Evolutionary conservation across 169 alveolate species (phyloP), one percentile per base, ranked within the genome.

Genomic region (Babesia bigemina): DNA sequence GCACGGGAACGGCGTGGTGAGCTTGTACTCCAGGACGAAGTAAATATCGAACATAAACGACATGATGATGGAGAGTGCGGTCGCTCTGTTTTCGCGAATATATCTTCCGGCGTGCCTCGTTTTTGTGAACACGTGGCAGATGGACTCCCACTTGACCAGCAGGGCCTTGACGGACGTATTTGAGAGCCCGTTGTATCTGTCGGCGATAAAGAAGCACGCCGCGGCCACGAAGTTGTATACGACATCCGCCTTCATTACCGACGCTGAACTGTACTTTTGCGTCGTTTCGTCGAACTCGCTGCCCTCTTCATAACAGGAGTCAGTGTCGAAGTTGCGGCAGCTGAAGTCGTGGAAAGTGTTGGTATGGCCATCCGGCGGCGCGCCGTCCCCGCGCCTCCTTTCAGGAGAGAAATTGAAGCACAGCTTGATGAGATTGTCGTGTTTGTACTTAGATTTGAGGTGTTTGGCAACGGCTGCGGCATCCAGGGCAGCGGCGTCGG

Each of bases 161-260:
- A 81, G 79, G 19, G 72, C 60, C 33, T 69, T 63, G 48, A 70
- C 78, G 39, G 84, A 72, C 4, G 73, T 63, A n/a, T 72, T 71
- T 16, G 76, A 53, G 26, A 53, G 74, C 42, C 88, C 88, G 48
- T 81, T 60, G 72, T 81, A 81, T 52, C 85, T 52, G 60, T 81
- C 88, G 21, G 88, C 88, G 39, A 81, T 73, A 33, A 71, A 81
- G 72, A 57, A 81, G 45, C 88, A 81, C 13, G 85, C 88, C n/a
- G 79, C 76, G 6, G 85, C 77, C 22, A 81, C 29, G 14, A 81
- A 52, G 57, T 81, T 81, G 71, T 72, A 73, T 4, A 81, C 60
- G 21, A 81, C 22, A 9, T 63, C 85, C 10, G 47, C 17, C 28
- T 71, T 63, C 28, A 74, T 12, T 0, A 4, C 26, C 19, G 49